Percentiles rank a stretch among this genome's conserved stretches.
These are phyloP conservation scores for Dichomitus squalens DNA, from an alignment of 1,284 basidiomycete species.

Conservation along the genomic window DNA sequence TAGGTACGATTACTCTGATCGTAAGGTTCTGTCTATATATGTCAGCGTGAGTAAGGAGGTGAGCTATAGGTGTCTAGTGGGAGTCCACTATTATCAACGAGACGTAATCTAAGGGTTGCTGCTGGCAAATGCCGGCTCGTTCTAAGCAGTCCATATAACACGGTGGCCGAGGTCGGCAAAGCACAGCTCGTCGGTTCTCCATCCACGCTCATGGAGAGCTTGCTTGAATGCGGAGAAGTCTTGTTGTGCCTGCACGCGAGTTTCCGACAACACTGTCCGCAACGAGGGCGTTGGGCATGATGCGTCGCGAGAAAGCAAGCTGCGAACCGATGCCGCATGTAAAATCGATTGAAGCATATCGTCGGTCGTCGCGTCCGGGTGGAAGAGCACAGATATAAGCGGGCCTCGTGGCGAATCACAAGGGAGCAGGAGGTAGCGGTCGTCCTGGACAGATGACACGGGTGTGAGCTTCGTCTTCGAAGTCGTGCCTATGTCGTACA, in stretches of 20 bases:
- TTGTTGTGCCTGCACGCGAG: constrained; percentile 18
- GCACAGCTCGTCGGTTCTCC: constrained; percentile 34
- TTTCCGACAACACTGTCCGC: constrained; percentile 16
- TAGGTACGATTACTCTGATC: constrained; percentile 1
- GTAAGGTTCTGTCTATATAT: not conserved
- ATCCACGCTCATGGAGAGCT: constrained; percentile 27
- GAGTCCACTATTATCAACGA: not conserved
- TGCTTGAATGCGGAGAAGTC: constrained; percentile 28
- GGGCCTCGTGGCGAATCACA: constrained; percentile 12
- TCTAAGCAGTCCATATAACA: constrained; percentile 28
- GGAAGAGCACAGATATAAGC: constrained; percentile 28
- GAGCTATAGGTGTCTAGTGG: not conserved
- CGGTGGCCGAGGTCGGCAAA: constrained; percentile 34
- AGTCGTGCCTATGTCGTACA: not conserved
- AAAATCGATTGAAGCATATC: constrained; percentile 32
- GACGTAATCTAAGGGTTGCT: too few relatives aligned
- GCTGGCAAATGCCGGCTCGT: not conserved
- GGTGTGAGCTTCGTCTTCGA: constrained; percentile 1
- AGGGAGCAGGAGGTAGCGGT: constrained; percentile 34
- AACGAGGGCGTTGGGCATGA: constrained; percentile 4
- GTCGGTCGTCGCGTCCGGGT: constrained; percentile 30
- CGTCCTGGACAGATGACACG: constrained; percentile 21
- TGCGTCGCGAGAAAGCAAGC: constrained; percentile 3
- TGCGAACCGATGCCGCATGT: constrained; percentile 31
- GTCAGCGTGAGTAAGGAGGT: not conserved